Percentiles rank a stretch among this genome's conserved stretches.
Evolutionary conservation across 2,329 filamentous ascomycete species (phyloP).

Genomic region (Colletotrichum ledebouriae): DNA sequence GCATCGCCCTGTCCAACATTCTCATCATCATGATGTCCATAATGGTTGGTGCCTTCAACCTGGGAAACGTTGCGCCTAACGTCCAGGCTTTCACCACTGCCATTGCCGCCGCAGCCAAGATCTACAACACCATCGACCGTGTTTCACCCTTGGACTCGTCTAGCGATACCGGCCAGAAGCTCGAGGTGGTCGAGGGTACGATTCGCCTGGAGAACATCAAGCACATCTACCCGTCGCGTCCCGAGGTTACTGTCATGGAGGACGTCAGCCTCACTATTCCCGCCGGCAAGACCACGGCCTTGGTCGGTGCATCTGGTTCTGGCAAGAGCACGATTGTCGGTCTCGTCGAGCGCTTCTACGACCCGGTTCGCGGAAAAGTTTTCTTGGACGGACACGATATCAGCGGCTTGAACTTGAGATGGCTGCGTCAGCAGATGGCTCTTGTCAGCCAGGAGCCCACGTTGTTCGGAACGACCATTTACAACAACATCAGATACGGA

Average conservation of each 20-base stretch:
- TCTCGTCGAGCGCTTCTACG: conserved; percentile 93
- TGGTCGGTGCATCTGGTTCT: conserved; percentile 94
- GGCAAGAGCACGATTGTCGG: conserved; percentile 97
- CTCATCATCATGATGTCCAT: conserved; percentile 90
- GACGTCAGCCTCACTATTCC: conserved; percentile 84
- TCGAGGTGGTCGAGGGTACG: conserved; percentile 80
- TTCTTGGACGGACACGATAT: conserved; percentile 88
- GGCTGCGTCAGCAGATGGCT: conserved; percentile 92
- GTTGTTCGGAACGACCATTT: conserved; percentile 91
- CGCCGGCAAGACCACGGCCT: conserved; percentile 90
- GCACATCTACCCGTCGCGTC: conserved; percentile 94
- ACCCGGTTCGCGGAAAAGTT: conserved; percentile 84
- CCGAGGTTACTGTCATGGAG: conserved; percentile 90
- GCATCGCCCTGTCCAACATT: conserved; percentile 77
- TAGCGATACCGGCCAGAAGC: conserved; percentile 76
- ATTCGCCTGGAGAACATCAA: conserved; percentile 87
- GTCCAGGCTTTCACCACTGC: conserved; percentile 87
- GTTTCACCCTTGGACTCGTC: conserved; percentile 85
- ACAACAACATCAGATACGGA: conserved; percentile 89
- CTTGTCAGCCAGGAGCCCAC: conserved; percentile 94
- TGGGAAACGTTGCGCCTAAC: conserved; percentile 90
- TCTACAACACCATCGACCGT: conserved; percentile 94
- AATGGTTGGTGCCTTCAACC: conserved; percentile 92
- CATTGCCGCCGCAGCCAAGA: conserved; percentile 88
- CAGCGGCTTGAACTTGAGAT: conserved; percentile 84